These are phyloP conservation scores for Hygrocybe punicea DNA, from an alignment of 768 basidiomycete species.

Conservation along the genomic window DNA sequence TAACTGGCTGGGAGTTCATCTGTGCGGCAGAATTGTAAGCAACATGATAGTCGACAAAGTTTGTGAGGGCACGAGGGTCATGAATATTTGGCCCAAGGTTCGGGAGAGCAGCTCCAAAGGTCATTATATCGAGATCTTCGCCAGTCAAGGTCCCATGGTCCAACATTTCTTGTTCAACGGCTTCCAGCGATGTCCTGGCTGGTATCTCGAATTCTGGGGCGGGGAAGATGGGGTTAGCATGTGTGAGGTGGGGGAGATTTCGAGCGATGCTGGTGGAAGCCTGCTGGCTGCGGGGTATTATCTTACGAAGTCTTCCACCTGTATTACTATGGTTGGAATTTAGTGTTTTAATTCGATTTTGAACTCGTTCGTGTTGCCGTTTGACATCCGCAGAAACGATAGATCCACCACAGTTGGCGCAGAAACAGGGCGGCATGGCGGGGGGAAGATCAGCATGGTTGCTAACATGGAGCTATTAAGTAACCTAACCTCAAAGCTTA, in stretches of 20 bases:
- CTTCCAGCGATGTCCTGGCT: not conserved
- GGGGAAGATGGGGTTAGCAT: not conserved
- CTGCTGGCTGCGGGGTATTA: not conserved
- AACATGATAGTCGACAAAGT: not conserved
- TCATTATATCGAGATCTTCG: not conserved
- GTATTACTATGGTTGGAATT: not conserved
- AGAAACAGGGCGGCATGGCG: not conserved
- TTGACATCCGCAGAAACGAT: not conserved
- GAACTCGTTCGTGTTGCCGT: not conserved
- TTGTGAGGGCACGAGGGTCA: not conserved
- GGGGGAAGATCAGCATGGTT: not conserved
- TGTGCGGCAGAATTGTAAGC: not conserved
- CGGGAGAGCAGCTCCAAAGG: not conserved
- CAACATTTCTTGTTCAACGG: not conserved
- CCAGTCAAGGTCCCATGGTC: not conserved
- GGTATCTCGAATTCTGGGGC: not conserved
- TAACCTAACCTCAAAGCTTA: not conserved
- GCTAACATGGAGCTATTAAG: not conserved
- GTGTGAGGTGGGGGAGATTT: not conserved
- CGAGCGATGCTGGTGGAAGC: not conserved
- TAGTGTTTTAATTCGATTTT: not conserved
- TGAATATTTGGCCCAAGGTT: not conserved
- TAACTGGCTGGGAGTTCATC: not conserved
- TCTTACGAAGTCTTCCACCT: not conserved
- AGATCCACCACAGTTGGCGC: not conserved